Percentiles rank a stretch among this genome's conserved stretches.
Conservation (phyloP, 148 eudicot species). For the Gaultheria prostrata region DNA sequence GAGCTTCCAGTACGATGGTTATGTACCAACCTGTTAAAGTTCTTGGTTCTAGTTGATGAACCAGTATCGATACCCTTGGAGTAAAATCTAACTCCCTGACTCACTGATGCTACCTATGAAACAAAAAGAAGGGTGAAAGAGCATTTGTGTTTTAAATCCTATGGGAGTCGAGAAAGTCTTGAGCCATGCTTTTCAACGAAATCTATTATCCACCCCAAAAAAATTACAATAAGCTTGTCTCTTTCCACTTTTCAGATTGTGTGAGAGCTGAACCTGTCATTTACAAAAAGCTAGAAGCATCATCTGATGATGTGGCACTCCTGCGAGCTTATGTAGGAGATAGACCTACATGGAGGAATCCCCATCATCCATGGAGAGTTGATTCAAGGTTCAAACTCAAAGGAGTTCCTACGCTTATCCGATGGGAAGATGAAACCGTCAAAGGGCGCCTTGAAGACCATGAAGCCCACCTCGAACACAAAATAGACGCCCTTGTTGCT, state of each 20-base stretch:
- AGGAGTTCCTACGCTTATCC: constrained; percentile 81
- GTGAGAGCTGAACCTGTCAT: constrained; percentile 96
- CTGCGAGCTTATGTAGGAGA: constrained; percentile 88
- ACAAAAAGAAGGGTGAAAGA: neutral
- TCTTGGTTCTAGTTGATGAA: neutral
- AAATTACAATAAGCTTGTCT: neutral
- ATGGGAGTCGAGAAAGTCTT: no score
- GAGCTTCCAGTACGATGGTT: neutral
- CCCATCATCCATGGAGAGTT: constrained; percentile 69
- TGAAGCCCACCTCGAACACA: constrained; percentile 69
- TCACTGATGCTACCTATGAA: neutral
- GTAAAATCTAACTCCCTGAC: neutral
- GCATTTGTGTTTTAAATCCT: neutral
- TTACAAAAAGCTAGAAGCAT: constrained; percentile 66
- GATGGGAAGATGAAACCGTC: constrained; percentile 63
- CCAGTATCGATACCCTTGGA: neutral
- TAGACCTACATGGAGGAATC: constrained; percentile 88
- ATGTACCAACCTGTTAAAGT: neutral
- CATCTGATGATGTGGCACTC: constrained; percentile 49
- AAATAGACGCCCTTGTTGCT: constrained; percentile 56
- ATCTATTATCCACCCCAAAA: no score
- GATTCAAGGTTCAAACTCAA: constrained; percentile 68
- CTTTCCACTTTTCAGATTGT: constrained; percentile 53
- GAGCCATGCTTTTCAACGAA: neutral
- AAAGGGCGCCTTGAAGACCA: constrained; percentile 84